Evolutionary conservation across 768 basidiomycete species (phyloP), one percentile per base, ranked within the genome.

Genomic region (Dendrothele bispora): DNA sequence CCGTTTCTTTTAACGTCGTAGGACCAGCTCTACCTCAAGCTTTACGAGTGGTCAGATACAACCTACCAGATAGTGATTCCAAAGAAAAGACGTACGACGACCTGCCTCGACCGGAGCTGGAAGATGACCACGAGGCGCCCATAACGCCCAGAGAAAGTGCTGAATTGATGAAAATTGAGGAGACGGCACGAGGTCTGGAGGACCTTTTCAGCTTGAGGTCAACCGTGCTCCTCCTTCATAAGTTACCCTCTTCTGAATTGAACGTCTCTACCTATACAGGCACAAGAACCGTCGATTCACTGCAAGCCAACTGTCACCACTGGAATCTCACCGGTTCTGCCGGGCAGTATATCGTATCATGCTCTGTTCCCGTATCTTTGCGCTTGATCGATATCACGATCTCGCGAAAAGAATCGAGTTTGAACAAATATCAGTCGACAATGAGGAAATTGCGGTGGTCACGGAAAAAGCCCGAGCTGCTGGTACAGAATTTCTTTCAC

Each of bases 271-370:
- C 24, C 24, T n/a, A 15, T 15, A 22, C 47, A 73, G 73, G 35
- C 51, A 68, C 53, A 70, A 74, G 51, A 67, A 73, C 39, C 69
- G 66, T 20, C 57, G 56, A 5, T 68, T 58, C 17, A 43, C 35
- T 7, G 57, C 32, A 15, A 72, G 66, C 45, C 52, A 37, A 20
- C 59, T 76, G 12, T 53, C 65, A 8, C 10, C 44, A 1, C 43
- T 26, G 6, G 73, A 76, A 53, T 66, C 68, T 11, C 56, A 43
- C 34, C 41, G 41, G 8, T 56, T 56, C 35, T 38, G 46, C 17
- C 42, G 38, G 12, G 52, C 49, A 2, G 24, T 46, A 10, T 56
- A 56, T 25, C 36, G 46, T 7, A 18, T 53, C 1, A 53, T 53
- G 52, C 38, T 51, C 3, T 56, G 49, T 15, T 42, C 37, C 27